These are phyloP conservation scores for Fragaria vesca DNA, from an alignment of 306 rosid species.

Conservation along the genomic window DNA sequence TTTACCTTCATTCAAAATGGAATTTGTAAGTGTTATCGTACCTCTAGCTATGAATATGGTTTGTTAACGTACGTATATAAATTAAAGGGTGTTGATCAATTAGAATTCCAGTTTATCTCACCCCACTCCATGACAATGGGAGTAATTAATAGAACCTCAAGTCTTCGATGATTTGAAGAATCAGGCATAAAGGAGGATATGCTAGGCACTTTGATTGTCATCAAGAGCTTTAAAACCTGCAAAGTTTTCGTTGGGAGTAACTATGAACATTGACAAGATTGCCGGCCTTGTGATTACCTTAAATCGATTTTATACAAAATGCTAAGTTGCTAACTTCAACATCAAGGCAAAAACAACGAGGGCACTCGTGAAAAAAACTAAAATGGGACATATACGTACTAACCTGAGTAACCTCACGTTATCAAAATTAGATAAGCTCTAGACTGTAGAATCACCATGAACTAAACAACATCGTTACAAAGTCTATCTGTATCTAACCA, in stretches of 20 bases:
- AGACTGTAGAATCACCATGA: neutral
- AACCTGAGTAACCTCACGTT: too few species aligned
- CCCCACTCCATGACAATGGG: neutral
- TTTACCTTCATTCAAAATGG: slow-evolving; percentile 39
- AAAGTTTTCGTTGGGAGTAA: neutral
- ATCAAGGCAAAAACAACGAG: too few species aligned
- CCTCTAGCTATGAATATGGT: slow-evolving; percentile 5
- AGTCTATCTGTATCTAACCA: neutral
- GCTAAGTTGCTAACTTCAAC: neutral
- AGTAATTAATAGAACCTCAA: neutral
- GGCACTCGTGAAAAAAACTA: neutral
- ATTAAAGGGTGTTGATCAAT: slow-evolving; percentile 27
- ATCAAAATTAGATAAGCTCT: too few species aligned
- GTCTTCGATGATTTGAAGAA: neutral
- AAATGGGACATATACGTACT: neutral
- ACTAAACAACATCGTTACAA: neutral
- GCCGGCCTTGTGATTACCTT: neutral
- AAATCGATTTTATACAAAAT: neutral
- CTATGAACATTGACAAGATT: neutral
- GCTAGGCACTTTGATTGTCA: neutral
- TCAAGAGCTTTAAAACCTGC: neutral
- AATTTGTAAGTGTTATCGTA: slow-evolving; percentile 43
- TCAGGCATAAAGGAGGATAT: neutral
- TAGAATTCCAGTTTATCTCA: neutral
- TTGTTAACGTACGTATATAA: neutral